Conservation (phyloP, 2,329 filamentous ascomycete species). For the Albifimbria verrucaria region DNA sequence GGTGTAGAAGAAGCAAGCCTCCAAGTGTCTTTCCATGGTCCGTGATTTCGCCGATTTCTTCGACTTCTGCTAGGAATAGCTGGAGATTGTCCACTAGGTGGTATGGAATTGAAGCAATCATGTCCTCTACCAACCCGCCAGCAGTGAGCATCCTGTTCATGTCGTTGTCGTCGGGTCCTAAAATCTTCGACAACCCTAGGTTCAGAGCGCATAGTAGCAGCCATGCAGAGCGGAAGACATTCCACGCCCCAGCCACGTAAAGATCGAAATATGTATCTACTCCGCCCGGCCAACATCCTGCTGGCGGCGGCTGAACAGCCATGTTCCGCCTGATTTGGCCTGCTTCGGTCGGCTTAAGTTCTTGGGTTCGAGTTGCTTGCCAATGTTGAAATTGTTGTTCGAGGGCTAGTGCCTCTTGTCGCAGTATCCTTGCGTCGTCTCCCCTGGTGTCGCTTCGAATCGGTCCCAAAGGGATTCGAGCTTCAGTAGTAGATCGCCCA, state of each 20-base stretch:
- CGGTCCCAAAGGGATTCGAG: too few species aligned
- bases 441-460: neutral
- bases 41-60: neutral
- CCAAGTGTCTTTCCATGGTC: neutral
- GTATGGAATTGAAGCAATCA: neutral
- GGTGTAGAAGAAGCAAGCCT: neutral
- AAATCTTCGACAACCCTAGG: neutral
- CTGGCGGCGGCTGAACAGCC: neutral
- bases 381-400: neutral
- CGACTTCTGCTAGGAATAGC: neutral
- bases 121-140: neutral
- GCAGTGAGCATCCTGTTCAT: neutral
- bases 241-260: neutral
- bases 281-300: neutral
- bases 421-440: neutral
- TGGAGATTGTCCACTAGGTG: neutral
- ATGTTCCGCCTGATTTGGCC: neutral
- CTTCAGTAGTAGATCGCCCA: too few species aligned
- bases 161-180: neutral
- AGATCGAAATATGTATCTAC: neutral
- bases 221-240: neutral
- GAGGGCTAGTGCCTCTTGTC: neutral
- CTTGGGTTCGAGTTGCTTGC: neutral
- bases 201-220: neutral
- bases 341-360: neutral